These are phyloP conservation scores for Sugiyamaella americana DNA, from an alignment of 805 yeast species.

Conservation along the genomic window DNA sequence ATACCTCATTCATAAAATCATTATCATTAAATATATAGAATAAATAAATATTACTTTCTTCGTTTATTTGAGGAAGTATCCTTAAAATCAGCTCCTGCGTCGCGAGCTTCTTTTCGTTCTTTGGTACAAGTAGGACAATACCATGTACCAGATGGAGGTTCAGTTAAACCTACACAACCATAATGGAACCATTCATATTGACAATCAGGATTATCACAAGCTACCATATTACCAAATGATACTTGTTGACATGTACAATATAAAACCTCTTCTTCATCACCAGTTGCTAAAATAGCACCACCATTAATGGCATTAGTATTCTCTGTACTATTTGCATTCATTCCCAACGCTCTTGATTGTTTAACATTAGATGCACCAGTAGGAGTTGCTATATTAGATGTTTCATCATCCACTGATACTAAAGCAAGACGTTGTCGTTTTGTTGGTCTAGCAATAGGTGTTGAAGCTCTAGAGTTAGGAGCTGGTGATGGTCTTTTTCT, in stretches of 20 bases:
- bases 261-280: constrained; percentile 52
- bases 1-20: too few relatives aligned
- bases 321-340: neutral
- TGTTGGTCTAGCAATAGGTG: constrained; percentile 17
- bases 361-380: neutral
- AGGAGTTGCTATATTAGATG: neutral
- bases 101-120: constrained; percentile 21
- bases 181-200: constrained; percentile 94
- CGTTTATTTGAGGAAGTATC: neutral
- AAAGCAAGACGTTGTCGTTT: constrained; percentile 17
- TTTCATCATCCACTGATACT: constrained; percentile 1
- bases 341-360: neutral
- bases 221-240: constrained; percentile 94
- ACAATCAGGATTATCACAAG: constrained; percentile 88
- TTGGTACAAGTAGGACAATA: constrained; percentile 78
- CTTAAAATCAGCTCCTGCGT: neutral
- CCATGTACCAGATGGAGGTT: constrained; percentile 92
- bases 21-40: too few relatives aligned
- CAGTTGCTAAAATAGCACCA: constrained; percentile 25
- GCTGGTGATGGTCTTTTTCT: constrained; percentile 4
- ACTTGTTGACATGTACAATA: constrained; percentile 94
- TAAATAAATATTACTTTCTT: too few relatives aligned
- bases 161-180: constrained; percentile 83
- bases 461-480: constrained; percentile 15
- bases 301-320: constrained; percentile 19